A percentile compares a stretch with the other conserved stretches of the same genome.
Evolutionary conservation across 78 protist species (phyloP).

Genomic region (Dictyostelium intermedium): DNA sequence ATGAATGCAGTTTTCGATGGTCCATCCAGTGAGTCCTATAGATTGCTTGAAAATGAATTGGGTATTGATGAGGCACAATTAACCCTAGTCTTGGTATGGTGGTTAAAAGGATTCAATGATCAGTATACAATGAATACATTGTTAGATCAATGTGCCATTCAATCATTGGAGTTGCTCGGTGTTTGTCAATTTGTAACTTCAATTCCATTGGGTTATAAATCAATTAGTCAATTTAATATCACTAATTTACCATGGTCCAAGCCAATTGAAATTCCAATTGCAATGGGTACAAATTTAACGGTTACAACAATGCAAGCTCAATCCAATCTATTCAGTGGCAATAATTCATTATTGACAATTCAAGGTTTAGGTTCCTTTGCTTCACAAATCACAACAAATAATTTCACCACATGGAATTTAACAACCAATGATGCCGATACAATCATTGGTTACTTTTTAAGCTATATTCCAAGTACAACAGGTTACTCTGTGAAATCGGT

Average conservation of each 20-base stretch:
- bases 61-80: background rate
- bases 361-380: background rate
- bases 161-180: background rate
- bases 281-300: background rate
- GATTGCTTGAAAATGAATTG: background rate
- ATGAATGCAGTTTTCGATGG: background rate
- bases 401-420: background rate
- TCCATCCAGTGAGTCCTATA: background rate
- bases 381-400: background rate
- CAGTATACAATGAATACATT: background rate
- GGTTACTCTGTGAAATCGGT: background rate
- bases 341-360: background rate
- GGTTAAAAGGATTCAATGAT: background rate
- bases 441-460: background rate
- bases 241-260: background rate
- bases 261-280: background rate
- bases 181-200: constrained; percentile 12
- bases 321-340: background rate
- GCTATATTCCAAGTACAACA: background rate
- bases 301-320: background rate
- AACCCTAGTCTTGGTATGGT: background rate
- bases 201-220: background rate
- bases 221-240: background rate
- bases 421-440: background rate
- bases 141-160: background rate